Conservation (phyloP, 768 basidiomycete genomes). For the Rubroboletus pulcherrimus region DNA sequence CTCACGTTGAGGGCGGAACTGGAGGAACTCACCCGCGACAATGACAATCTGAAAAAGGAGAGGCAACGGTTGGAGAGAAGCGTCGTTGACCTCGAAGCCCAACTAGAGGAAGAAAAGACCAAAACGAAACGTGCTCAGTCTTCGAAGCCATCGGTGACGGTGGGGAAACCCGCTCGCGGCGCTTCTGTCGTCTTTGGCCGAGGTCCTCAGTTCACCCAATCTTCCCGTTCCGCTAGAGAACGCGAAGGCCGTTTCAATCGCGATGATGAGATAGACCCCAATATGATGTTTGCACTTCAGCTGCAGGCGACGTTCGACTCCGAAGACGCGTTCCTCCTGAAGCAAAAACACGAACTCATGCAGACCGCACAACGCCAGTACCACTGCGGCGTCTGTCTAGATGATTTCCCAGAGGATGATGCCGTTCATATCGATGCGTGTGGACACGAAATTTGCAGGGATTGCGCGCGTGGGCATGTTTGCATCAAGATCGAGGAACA, state of each 20-base stretch:
- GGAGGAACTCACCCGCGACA: slow-evolving; percentile 34
- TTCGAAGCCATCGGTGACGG: not conserved
- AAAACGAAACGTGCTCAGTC: not conserved
- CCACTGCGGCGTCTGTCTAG: slow-evolving; percentile 55
- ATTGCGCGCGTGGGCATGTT: slow-evolving; percentile 45
- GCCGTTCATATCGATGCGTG: slow-evolving; percentile 43
- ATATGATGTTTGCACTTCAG: slow-evolving; percentile 23
- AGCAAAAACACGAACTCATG: slow-evolving; percentile 31
- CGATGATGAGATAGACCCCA: slow-evolving; percentile 10
- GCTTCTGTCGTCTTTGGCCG: not conserved
- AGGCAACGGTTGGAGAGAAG: slow-evolving; percentile 28
- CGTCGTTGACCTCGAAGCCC: slow-evolving; percentile 9
- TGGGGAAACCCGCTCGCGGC: not conserved
- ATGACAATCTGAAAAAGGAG: slow-evolving; percentile 18
- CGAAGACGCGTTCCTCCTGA: slow-evolving; percentile 36
- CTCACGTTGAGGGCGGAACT: slow-evolving; percentile 41
- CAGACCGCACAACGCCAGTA: slow-evolving; percentile 36
- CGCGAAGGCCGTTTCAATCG: not conserved
- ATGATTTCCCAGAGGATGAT: slow-evolving; percentile 41
- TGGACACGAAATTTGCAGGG: slow-evolving; percentile 50
- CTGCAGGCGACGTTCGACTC: slow-evolving; percentile 39
- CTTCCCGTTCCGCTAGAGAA: not conserved
- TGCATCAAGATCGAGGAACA: slow-evolving; percentile 47
- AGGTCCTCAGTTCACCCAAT: not conserved
- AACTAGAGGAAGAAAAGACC: slow-evolving; percentile 11